phyloP scores from a whole-genome alignment of 305 asterid genomes.

The Fraxinus sp. region DNA sequence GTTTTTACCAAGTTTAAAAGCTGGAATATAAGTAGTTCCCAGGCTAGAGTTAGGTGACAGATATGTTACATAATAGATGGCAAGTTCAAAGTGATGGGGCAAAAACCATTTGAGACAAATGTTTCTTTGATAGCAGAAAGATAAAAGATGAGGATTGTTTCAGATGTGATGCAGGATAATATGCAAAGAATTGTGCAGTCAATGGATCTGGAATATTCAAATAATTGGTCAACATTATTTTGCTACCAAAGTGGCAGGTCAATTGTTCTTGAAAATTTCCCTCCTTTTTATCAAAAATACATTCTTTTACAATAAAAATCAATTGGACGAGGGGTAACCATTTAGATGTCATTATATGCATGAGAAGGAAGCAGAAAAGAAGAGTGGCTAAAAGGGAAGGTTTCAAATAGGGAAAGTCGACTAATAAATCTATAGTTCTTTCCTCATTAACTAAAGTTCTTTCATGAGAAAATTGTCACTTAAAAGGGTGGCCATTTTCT shows the following conservation, averaged over 20 bases:
- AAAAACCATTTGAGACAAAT: not conserved
- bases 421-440: not conserved
- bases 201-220: not conserved
- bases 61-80: not conserved
- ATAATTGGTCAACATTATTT: not conserved
- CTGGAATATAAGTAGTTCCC: not conserved
- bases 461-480: not conserved
- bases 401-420: not conserved
- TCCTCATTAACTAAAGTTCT: not conserved
- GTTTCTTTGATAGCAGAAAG: not conserved
- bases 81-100: not conserved
- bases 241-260: not conserved
- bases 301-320: not conserved
- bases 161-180: not conserved
- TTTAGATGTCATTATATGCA: not conserved
- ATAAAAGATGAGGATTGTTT: not conserved
- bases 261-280: not conserved
- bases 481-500: not conserved
- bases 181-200: not conserved
- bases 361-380: not conserved
- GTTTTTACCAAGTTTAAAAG: not conserved
- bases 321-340: not conserved
- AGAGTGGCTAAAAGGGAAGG: not conserved
- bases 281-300: not conserved
- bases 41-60: not conserved